These are phyloP conservation scores for Prunus yedoensis DNA, from an alignment of 331 rosid species.

Conservation along the genomic window DNA sequence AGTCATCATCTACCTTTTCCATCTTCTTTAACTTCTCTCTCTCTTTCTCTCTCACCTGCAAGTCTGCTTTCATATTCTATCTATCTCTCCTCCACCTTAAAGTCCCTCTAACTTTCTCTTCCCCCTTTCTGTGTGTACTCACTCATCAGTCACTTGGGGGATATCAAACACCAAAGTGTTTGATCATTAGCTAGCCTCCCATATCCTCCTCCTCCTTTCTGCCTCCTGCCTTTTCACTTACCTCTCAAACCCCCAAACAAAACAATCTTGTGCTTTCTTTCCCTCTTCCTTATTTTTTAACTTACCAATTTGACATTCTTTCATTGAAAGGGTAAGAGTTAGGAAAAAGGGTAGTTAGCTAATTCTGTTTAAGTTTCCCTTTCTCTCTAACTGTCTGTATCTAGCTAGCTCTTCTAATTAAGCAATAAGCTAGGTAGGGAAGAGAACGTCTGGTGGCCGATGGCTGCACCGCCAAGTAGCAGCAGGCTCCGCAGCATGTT, in stretches of 20 bases:
- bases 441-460: conserved; percentile 19
- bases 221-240: background rate
- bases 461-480: conserved; percentile 55
- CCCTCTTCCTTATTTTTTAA: background rate
- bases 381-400: background rate
- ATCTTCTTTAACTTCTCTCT: background rate
- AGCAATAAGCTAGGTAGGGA: background rate
- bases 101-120: conserved; percentile 1
- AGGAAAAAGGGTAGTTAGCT: background rate
- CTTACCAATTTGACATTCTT: background rate
- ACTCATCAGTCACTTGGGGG: background rate
- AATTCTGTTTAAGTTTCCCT: background rate
- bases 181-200: conserved; percentile 10
- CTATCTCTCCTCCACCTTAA: conserved; percentile 24
- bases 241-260: conserved; percentile 18
- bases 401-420: background rate
- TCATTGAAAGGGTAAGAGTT: background rate
- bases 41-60: conserved; percentile 19
- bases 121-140: background rate
- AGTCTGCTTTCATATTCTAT: conserved; percentile 28
- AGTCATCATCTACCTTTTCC: conserved; percentile 51
- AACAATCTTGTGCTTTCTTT: background rate
- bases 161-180: background rate
- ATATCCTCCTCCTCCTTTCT: background rate
- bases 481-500: conserved; percentile 65